Evolutionary conservation across 768 basidiomycete genomes (phyloP), one percentile per base, ranked within the genome.

Genomic region (Cystobasidiopsis lactophilus): DNA sequence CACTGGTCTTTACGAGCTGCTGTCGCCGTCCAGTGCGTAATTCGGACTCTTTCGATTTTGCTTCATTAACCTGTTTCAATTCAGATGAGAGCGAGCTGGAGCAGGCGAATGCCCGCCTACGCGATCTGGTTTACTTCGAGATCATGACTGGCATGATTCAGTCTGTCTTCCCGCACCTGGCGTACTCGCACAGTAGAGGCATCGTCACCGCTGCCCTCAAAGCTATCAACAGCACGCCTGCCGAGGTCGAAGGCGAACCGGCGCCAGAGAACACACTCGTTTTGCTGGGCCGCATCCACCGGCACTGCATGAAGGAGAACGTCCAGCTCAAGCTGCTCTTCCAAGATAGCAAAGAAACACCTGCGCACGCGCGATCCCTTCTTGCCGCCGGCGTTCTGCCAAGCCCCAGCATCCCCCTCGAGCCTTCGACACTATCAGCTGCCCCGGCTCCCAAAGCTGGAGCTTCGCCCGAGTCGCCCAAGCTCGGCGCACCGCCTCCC

Each of bases 101-200:
- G 11, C 66, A 69, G 31, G 73, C 75, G 10, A 83, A 83, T 62
- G 65, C 69, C 23, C 68, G 69, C 27, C 89, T 91, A 70, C 74
- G 83, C 30, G 72, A 69, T 57, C 72, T 91, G 7, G 74, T 52
- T 14, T 9, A 9, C 13, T 16, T 50, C 13, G 19, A 37, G 23
- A 50, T 41, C 29, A 19, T 30, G 7, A 19, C 23, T 2, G 39
- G 35, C 18, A n/a, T 50, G 29, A 13, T 50, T 7, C 37, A 40
- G 31, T 23, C n/a, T 18, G 31, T 35, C 35, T 14, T 37, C 11
- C 33, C 49, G 4, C 33, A 35, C 18, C n/a, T 50, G 13, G n/a
- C 19, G 9, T 35, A 40, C 30, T 29, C 31, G 3, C 49, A 50
- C 33, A 50, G 33, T 37, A 11, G 49, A n/a, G 38, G 38, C 21